Percentiles rank a stretch among this genome's conserved stretches.
phyloP scores from a whole-genome alignment of 1,284 basidiomycete species.

The Grifola frondosa region DNA sequence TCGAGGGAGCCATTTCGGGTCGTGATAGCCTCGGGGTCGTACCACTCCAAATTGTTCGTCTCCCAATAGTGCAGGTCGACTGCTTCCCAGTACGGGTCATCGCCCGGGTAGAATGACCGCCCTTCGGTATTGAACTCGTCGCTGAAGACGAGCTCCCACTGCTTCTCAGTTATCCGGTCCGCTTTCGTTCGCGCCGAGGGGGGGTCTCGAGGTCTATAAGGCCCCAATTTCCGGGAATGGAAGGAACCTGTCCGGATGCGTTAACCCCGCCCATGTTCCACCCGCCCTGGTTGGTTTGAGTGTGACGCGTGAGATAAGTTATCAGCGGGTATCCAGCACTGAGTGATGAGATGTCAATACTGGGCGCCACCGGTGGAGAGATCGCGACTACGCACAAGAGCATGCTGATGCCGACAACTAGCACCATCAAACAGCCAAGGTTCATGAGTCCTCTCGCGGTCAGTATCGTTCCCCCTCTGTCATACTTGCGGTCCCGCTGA shows the following conservation, averaged over 20 bases:
- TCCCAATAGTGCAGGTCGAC: slow-evolving; percentile 71
- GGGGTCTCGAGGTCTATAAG: slow-evolving; percentile 81
- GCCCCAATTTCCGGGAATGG: slow-evolving; percentile 61
- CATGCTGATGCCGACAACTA: slow-evolving; percentile 58
- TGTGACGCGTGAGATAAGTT: slow-evolving; percentile 55
- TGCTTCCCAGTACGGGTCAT: slow-evolving; percentile 70
- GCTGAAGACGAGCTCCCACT: slow-evolving; percentile 75
- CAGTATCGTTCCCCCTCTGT: slow-evolving; percentile 63
- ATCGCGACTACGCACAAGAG: slow-evolving; percentile 60
- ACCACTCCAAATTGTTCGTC: slow-evolving; percentile 65
- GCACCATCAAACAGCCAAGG: slow-evolving; percentile 71
- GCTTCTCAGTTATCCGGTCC: slow-evolving; percentile 51
- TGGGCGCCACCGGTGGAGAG: background rate
- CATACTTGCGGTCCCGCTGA: slow-evolving; percentile 60
- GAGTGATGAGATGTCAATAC: background rate
- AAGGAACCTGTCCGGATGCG: slow-evolving; percentile 69
- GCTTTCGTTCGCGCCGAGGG: slow-evolving; percentile 54
- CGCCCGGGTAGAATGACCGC: slow-evolving; percentile 74
- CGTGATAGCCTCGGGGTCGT: slow-evolving; percentile 77
- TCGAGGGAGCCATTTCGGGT: slow-evolving; percentile 79
- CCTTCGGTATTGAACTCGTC: slow-evolving; percentile 88
- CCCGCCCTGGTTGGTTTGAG: slow-evolving; percentile 54
- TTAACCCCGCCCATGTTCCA: slow-evolving; percentile 83
- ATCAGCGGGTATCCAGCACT: slow-evolving; percentile 83
- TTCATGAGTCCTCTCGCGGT: slow-evolving; percentile 74